A percentile compares a stretch with the other conserved stretches of the same genome.
Evolutionary conservation across 2,329 filamentous ascomycete species (phyloP).

Genomic region (Beauveria bassiana): DNA sequence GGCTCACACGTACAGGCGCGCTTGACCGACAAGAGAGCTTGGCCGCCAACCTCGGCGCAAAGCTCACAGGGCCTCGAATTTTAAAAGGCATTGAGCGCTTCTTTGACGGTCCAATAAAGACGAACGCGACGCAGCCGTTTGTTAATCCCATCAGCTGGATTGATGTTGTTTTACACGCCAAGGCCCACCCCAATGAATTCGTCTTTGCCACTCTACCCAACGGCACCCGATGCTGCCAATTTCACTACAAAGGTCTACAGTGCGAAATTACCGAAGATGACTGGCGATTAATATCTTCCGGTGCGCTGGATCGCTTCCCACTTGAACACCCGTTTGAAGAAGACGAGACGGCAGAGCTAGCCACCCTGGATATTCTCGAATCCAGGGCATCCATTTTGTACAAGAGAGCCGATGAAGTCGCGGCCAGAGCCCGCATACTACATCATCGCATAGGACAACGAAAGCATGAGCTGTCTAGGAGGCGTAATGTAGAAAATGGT

Average conservation of each 20-base stretch:
- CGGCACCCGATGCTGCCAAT: conserved; percentile 67
- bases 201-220: conserved; percentile 60
- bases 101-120: conserved; percentile 71
- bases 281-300: conserved; percentile 74
- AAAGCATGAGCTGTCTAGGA: conserved; percentile 23
- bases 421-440: conserved; percentile 58
- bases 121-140: conserved; percentile 46
- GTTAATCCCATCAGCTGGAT: conserved; percentile 66
- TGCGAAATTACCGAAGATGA: conserved; percentile 86
- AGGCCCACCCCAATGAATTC: conserved; percentile 72
- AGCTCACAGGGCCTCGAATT: conserved; percentile 72
- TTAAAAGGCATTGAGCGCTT: conserved; percentile 80
- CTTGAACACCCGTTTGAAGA: conserved; percentile 75
- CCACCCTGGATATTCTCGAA: conserved; percentile 76
- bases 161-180: conserved; percentile 78
- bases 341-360: conserved; percentile 79
- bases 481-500: conserved; percentile 21
- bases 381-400: conserved; percentile 69
- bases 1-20: conserved; percentile 45
- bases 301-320: conserved; percentile 70
- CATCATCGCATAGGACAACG: conserved; percentile 59
- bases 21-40: conserved; percentile 80
- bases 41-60: conserved; percentile 75
- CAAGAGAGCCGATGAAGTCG: conserved; percentile 70
- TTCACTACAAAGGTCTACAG: conserved; percentile 70